Base-by-base conservation (phyloP, 345 rosid genomes). In the Gossypium raimondii region DNA sequence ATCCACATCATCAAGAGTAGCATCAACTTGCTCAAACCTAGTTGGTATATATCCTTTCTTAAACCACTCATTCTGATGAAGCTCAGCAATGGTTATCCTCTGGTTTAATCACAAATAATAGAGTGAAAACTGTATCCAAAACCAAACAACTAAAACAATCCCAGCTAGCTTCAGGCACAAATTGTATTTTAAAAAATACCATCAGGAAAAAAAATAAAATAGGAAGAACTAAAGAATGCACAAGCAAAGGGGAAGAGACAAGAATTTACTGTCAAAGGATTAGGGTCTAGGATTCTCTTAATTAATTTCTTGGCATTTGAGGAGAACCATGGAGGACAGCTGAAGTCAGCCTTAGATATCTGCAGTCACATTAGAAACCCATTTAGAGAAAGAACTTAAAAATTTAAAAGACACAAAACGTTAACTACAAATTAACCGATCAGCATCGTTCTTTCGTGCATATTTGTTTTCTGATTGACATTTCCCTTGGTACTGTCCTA, bases 251-350 rank as follows among this genome's bases (percentile, higher is more conserved):
- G 29, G 1, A 47, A 24, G 41, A 59, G 18, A 29, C 9, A 74
- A 52, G 59, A 57, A 50, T 80, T 73, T 90, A 96, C 99, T 20
- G 91, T 96, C 22, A 77, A 78, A 27, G 99, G 97, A 87, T 84
- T 92, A 69, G 97, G 99, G 80, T 96, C 99, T 77, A 96, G 81
- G 81, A 96, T 96, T 81, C 89, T 93, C 79, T 87, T 86, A 53
- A 93, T 96, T 76, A 96, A 78, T 84, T 96, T 96, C 87, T 93
- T 96, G 7, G 94, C 97, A 83, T 93, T 93, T 58, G 99, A 76
- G 20, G 99, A 96, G 82, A 96, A 96, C 99, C 99, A 93, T 11
- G 99, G 95, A 67, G 99, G 97, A 75, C 90, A 90, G 10, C 85
- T 86, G 82, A 91, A 93, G 43, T 96, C 99, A 1, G 99, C 99